These are phyloP conservation scores for Taphrina deformans DNA, from an alignment of 1,139 yeast species.

Conservation along the genomic window DNA sequence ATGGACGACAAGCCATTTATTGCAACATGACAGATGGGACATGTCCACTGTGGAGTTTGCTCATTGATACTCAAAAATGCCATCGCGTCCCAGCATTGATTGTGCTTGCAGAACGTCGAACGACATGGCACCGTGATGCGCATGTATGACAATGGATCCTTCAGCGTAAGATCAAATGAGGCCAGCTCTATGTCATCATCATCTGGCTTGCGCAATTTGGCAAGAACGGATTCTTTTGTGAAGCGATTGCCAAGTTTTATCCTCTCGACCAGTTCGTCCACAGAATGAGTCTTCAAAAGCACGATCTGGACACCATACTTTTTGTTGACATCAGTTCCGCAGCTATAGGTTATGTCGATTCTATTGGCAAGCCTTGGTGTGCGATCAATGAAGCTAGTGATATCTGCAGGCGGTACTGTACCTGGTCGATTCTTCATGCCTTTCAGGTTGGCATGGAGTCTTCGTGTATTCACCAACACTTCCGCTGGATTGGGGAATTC, in stretches of 20 bases:
- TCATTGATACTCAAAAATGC: constrained; percentile 48
- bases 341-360: constrained; percentile 40
- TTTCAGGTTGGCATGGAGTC: constrained; percentile 43
- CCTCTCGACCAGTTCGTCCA: constrained; percentile 42
- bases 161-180: constrained; percentile 45
- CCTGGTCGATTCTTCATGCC: constrained; percentile 49
- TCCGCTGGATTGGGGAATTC: constrained; percentile 42
- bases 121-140: constrained; percentile 48
- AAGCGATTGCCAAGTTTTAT: constrained; percentile 43
- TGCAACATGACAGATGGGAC: constrained; percentile 48
- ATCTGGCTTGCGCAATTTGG: constrained; percentile 41
- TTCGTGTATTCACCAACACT: constrained; percentile 40
- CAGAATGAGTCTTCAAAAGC: constrained; percentile 41
- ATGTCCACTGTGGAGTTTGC: constrained; percentile 51
- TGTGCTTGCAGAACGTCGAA: constrained; percentile 47
- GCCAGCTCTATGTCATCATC: constrained; percentile 50
- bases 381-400: constrained; percentile 41
- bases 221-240: constrained; percentile 41
- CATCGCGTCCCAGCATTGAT: constrained; percentile 50
- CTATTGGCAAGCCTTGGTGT: constrained; percentile 37
- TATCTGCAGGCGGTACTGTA: constrained; percentile 48
- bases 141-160: constrained; percentile 48
- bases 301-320: constrained; percentile 43
- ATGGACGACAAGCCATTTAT: constrained; percentile 44
- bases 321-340: constrained; percentile 37